phyloP scores from a whole-genome alignment of 345 rosid genomes.

The Isatis tinctoria region DNA sequence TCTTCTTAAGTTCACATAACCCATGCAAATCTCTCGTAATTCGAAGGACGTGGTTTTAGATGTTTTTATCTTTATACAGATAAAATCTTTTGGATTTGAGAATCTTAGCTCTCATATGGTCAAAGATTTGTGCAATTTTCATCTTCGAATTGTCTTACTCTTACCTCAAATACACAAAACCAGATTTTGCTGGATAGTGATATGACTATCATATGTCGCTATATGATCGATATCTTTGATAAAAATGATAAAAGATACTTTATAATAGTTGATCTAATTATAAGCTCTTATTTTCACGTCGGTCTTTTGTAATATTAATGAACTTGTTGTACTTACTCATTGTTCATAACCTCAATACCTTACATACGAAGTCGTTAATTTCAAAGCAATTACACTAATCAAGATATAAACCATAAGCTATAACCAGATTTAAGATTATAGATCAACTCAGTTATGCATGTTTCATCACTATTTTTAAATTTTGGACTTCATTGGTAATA shows the following conservation, averaged over 20 bases:
- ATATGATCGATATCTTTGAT: not conserved
- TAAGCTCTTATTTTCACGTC: not conserved
- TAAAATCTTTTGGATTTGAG: slow-evolving; percentile 34
- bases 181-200: slow-evolving; percentile 20
- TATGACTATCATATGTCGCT: slow-evolving; percentile 1
- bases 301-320: not conserved
- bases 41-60: not conserved
- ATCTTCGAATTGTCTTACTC: slow-evolving; percentile 1
- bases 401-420: not conserved
- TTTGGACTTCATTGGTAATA: no score
- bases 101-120: slow-evolving; percentile 21
- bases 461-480: no score
- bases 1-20: slow-evolving; percentile 12
- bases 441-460: not conserved
- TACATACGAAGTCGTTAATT: not conserved
- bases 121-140: slow-evolving; percentile 29
- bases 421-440: not conserved
- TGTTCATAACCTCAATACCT: not conserved
- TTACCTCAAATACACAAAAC: slow-evolving; percentile 27
- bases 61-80: slow-evolving; percentile 3
- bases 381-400: not conserved
- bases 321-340: not conserved
- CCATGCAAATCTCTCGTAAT: slow-evolving; percentile 31
- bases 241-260: not conserved
- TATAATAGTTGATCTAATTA: not conserved